Conservation (phyloP, 1,139 yeast species). For the Geotrichum klebahnii region DNA sequence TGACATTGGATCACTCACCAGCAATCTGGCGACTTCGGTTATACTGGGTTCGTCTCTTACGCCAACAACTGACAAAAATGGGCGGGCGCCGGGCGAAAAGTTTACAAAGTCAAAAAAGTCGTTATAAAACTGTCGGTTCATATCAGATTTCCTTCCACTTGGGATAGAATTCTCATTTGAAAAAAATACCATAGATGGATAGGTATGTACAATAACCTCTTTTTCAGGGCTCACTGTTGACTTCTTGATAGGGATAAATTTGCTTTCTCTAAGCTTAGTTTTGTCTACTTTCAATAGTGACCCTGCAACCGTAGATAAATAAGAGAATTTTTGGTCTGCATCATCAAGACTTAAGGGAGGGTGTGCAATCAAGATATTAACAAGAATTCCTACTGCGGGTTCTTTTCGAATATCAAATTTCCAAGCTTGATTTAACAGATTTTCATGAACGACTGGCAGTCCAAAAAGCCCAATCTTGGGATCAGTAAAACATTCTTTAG, state of each 20-base stretch:
- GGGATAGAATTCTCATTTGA: slow-evolving; percentile 15
- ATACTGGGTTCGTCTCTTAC: slow-evolving; percentile 38
- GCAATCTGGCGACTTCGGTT: slow-evolving; percentile 35
- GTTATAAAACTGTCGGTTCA: slow-evolving; percentile 28
- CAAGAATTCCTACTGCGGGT: slow-evolving; percentile 32
- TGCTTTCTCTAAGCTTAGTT: slow-evolving; percentile 23
- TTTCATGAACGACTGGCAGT: slow-evolving; percentile 33
- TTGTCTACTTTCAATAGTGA: slow-evolving; percentile 29
- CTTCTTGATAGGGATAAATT: slow-evolving; percentile 34
- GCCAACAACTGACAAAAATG: slow-evolving; percentile 38
- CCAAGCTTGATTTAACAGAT: slow-evolving; percentile 32
- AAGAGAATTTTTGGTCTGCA: slow-evolving; percentile 34
- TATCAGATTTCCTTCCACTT: too few relatives aligned
- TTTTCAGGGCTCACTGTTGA: background rate
- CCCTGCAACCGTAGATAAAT: slow-evolving; percentile 32
- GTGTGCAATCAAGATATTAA: slow-evolving; percentile 25
- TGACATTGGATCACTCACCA: slow-evolving; percentile 34
- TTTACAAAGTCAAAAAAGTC: slow-evolving; percentile 35
- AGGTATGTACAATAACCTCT: slow-evolving; percentile 10
- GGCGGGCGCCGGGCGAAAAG: slow-evolving; percentile 31
- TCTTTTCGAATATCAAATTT: slow-evolving; percentile 35
- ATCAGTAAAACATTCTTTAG: slow-evolving; percentile 33
- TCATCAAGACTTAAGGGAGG: slow-evolving; percentile 31
- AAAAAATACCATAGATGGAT: slow-evolving; percentile 32
- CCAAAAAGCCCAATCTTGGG: slow-evolving; percentile 33